Evolutionary conservation across 2,329 filamentous ascomycete genomes (phyloP), one percentile per base, ranked within the genome.

Genomic region (Seiridium unicorne): DNA sequence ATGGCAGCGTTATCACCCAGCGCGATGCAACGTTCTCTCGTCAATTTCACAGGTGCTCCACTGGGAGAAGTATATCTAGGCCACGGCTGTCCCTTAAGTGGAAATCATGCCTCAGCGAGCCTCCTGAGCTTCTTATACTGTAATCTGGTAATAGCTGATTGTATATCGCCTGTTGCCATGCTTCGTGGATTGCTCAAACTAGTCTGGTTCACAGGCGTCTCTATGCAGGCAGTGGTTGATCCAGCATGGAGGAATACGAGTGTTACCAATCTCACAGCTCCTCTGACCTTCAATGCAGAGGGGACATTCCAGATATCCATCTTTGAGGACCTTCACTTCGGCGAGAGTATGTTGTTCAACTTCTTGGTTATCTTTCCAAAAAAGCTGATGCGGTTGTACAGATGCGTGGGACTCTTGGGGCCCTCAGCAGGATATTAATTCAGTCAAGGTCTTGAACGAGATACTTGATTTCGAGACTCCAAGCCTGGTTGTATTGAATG

Each of bases 301-400:
- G 80, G 79, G 5, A 79, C 74, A 0, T 84, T 85, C 64, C 79
- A 82, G 56, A 74, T 85, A 38, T 75, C 85, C 1, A 80, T 92
- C 10, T 89, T 92, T 62, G 82, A 85, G 35, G 89, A 92, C 65
- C 73, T 92, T 6, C 89, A 92, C 69, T 89, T 89, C 68, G 89
- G 88, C 8, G 89, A 92, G 72, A 82, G 85, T 85, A 73, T 64
- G 75, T 70, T 38, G 5, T 26, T 51, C 32, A 11, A 40, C 8
- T 32, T 10, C 8, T 32, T 9, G 49, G 34, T 13, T 18, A 8
- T 53, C n/a, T 13, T 36, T 53, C 26, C n/a, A 3, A 32, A 8
- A 6, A 35, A 53, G 54, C 40, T 36, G 8, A 40, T 13, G 44
- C 44, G n/a, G 1, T 55, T 44, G 10, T 38, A 8, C 34, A 80